Evolutionary conservation across 768 basidiomycete genomes (phyloP), one percentile per base, ranked within the genome.

Genomic region (Stropharia rugosoannulata): DNA sequence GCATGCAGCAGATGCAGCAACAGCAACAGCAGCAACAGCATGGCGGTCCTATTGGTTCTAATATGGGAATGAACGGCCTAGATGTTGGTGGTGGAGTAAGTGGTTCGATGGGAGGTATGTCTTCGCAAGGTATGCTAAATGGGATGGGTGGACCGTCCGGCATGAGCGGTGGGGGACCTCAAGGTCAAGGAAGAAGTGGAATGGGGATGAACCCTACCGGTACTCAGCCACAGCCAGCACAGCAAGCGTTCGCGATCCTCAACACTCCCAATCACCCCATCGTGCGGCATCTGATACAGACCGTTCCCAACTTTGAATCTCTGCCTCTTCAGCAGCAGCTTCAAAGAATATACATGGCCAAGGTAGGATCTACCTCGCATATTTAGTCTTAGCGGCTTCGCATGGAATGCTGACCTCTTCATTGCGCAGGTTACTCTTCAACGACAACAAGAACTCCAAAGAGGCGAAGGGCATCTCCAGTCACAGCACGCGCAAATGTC

Each of bases 181-280:
- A 35, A 38, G 51, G 47, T n/a, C 29, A 32, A 32, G 18, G 38
- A 11, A 44, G 53, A 12, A 50, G 45, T 25, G 54, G 52, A 29
- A 54, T 54, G 51, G 42, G 49, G 46, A 50, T 41, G 11, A n/a
- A 29, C 5, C 13, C 32, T 8, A 40, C 19, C 25, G 19, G 8
- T 3, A 6, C 62, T 35, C 55, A 64, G 42, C 57, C 54, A 13
- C 49, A 56, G 3, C 43, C 50, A 39, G 38, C 62, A 36, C 78
- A 82, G 52, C 78, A 80, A 54, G 64, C 77, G 49, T 73, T 74
- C 51, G 68, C 75, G 42, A 66, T 84, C n/a, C 62, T 89, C 64
- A 82, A 82, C 55, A 76, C 68, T 13, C 85, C 82, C 4, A 66
- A 57, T 10, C 83, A 90, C 65, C 82, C 84, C 19, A 73, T 88